Conservation (phyloP, 148 eudicot species). For the Cornus florida region DNA sequence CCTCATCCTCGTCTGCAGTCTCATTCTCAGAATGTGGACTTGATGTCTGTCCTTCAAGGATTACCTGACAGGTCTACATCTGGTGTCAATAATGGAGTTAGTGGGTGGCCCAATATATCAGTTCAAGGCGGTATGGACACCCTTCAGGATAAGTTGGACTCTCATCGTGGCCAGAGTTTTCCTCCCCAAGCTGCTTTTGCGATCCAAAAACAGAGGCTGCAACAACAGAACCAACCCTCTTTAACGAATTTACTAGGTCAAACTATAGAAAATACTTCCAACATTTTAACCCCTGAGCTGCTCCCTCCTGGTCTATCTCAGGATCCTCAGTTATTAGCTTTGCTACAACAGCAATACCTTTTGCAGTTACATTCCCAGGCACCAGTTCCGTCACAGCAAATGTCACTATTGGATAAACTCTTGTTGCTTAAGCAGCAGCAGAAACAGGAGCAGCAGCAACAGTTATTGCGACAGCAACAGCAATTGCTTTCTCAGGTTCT, state of each 20-base stretch:
- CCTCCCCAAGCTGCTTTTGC: conserved; percentile 56
- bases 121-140: conserved; percentile 54
- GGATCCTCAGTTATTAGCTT: conserved; percentile 68
- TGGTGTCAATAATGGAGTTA: conserved; percentile 38
- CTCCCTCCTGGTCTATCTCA: conserved; percentile 68
- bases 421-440: conserved; percentile 81
- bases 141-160: conserved; percentile 55
- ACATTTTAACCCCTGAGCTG: conserved; percentile 47
- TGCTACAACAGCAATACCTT: conserved; percentile 86
- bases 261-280: conserved; percentile 44
- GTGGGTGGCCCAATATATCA: conserved; percentile 65
- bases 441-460: conserved; percentile 80
- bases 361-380: conserved; percentile 71
- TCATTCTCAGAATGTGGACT: conserved; percentile 61
- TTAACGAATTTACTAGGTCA: conserved; percentile 45
- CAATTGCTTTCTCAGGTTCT: conserved; percentile 75
- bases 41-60: conserved; percentile 70
- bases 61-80: conserved; percentile 55
- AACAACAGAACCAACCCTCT: conserved; percentile 55
- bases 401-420: conserved; percentile 68
- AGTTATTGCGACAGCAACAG: conserved; percentile 65
- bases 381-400: conserved; percentile 52
- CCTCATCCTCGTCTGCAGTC: conserved; percentile 25
- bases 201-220: conserved; percentile 62
- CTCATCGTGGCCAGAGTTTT: conserved; percentile 53